Evolutionary conservation across 345 rosid species (phyloP).

Genomic region (Pugionium dolabratum): DNA sequence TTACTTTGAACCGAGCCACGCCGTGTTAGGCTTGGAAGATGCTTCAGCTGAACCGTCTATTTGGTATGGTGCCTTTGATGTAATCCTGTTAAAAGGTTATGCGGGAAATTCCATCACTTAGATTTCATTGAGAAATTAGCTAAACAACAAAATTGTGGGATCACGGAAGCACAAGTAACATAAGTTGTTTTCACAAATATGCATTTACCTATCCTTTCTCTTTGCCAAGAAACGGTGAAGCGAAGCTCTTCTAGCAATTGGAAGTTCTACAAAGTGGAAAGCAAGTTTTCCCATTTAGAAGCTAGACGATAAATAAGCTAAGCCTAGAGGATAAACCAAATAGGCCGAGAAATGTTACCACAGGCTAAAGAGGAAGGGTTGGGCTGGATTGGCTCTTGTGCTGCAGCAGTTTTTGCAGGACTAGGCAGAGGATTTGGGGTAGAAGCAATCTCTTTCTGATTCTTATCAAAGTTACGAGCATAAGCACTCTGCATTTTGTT

Average conservation of each 20-base stretch:
- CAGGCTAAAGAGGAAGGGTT: slow-evolving; percentile 44
- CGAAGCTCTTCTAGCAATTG: slow-evolving; percentile 78
- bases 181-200: neutral
- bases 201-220: slow-evolving; percentile 63
- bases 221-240: slow-evolving; percentile 91
- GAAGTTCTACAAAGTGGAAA: slow-evolving; percentile 48
- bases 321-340: neutral
- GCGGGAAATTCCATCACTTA: too few relatives aligned
- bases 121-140: slow-evolving; percentile 2
- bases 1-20: slow-evolving; percentile 57
- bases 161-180: neutral
- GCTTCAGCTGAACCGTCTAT: slow-evolving; percentile 26
- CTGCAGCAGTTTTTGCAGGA: too few relatives aligned
- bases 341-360: slow-evolving; percentile 45
- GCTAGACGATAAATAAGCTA: neutral
- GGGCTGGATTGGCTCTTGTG: slow-evolving; percentile 5
- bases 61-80: slow-evolving; percentile 67
- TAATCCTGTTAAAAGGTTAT: slow-evolving; percentile 46
- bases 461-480: slow-evolving; percentile 33
- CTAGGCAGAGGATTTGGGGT: slow-evolving; percentile 19
- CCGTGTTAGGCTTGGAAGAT: slow-evolving; percentile 18
- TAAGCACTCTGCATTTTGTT: slow-evolving; percentile 16
- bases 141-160: neutral
- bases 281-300: neutral
- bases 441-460: slow-evolving; percentile 40